These are phyloP conservation scores for Thermoascus crustaceus DNA, from an alignment of 2,329 filamentous ascomycete genomes.

Conservation along the genomic window DNA sequence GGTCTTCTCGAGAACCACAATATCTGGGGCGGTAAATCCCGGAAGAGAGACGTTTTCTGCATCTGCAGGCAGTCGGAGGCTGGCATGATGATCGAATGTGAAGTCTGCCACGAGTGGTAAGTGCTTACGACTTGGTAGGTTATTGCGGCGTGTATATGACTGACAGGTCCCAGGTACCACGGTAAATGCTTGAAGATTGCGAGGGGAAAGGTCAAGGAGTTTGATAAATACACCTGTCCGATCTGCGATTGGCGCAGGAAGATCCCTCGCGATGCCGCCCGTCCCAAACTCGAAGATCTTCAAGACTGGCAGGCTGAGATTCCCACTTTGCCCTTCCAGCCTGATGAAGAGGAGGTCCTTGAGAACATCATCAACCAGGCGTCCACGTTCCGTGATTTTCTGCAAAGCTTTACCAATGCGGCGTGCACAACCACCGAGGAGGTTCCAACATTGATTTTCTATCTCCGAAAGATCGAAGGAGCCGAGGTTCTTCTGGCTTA, in stretches of 20 bases:
- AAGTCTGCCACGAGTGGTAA: constrained; percentile 94
- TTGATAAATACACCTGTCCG: constrained; percentile 95
- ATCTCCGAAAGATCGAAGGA: constrained; percentile 92
- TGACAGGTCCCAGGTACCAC: constrained; percentile 64
- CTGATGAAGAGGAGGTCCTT: constrained; percentile 83
- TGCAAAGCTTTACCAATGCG: constrained; percentile 72
- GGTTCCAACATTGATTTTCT: constrained; percentile 84
- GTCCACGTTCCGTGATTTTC: constrained; percentile 72
- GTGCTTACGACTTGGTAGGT: constrained; percentile 22
- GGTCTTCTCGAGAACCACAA: constrained; percentile 41
- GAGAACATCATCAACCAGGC: constrained; percentile 81
- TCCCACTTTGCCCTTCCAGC: constrained; percentile 74
- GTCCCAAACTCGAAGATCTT: constrained; percentile 89
- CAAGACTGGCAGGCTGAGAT: constrained; percentile 79
- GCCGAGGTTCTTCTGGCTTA: constrained; percentile 84
- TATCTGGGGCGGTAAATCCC: constrained; percentile 43
- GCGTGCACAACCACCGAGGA: constrained; percentile 75
- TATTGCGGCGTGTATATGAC: constrained; percentile 3
- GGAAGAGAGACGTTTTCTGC: constrained; percentile 79
- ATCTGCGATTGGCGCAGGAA: constrained; percentile 97
- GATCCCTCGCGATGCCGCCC: constrained; percentile 90
- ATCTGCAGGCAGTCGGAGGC: constrained; percentile 90
- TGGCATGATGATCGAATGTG: constrained; percentile 99
- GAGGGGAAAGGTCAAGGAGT: constrained; percentile 93
- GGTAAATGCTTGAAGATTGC: constrained; percentile 98